Base-by-base conservation (phyloP, 75 land plant species). In the Pinus albicaulis region DNA sequence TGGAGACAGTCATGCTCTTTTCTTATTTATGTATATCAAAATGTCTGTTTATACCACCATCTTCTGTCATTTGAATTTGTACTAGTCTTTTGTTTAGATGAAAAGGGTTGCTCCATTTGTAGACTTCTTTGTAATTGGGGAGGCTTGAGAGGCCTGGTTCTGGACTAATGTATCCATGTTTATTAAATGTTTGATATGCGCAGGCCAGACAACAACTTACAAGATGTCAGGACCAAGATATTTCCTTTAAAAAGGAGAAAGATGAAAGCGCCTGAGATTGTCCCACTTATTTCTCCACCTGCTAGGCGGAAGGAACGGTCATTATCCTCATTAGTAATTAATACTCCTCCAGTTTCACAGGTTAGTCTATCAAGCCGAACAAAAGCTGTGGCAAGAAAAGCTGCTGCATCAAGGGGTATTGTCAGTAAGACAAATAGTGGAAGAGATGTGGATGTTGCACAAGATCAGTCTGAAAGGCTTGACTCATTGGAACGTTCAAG, bases 171-270 rank as follows among this genome's bases (percentile, higher is more conserved):
- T 41, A 41, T 41, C n/a, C n/a, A 1, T 38, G 23, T 68, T 68
- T 62, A 12, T 8, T 38, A 76, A 24, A 65, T 16, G 11, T 59
- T 11, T 56, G n/a, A 48, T 12, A 25, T 69, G 13, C 62, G 4
- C 89, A 92, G 94, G 87, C 91, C 89, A 16, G 98, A 95, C 74
- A 92, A 92, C 77, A 93, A 82, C 66, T 79, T 95, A 83, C 87
- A 92, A 85, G 98, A 95, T 82, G 76, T 95, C n/a, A 90, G 94
- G 79, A 78, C 87, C 10, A 95, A 95, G 60, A 89, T 95, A 14
- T 92, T 95, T 69, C 95, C 95, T 76, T 66, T 73, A 3, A 92
- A 85, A 75, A 83, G 81, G 62, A 81, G 78, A 74, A 87, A 92
- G 84, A 76, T 80, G 31, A 80, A 86, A 70, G 89, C 84, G 19